These are phyloP conservation scores for Bjerkandera adusta DNA, from an alignment of 1,284 basidiomycete genomes.

Conservation along the genomic window DNA sequence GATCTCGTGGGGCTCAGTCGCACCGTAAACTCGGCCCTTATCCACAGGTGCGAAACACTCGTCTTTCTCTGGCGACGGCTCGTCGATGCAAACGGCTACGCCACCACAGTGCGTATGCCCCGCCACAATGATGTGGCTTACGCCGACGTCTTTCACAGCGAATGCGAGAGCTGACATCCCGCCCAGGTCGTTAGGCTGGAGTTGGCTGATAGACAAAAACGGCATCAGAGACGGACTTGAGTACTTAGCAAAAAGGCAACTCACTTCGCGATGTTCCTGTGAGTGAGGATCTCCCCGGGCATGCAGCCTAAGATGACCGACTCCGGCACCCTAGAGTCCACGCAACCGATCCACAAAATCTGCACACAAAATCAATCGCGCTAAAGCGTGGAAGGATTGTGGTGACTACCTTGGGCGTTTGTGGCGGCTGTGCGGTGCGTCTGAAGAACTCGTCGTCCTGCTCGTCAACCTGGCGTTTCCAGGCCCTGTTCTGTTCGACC, in stretches of 20 bases:
- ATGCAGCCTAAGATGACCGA: conserved; percentile 43
- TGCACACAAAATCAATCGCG: too few species aligned
- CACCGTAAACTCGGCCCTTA: neutral
- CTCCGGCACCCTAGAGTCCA: conserved; percentile 59
- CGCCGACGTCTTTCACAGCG: conserved; percentile 30
- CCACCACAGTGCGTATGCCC: conserved; percentile 38
- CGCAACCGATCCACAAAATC: conserved; percentile 53
- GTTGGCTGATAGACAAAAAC: conserved; percentile 7
- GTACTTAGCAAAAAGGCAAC: too few species aligned
- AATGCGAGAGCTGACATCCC: conserved; percentile 27
- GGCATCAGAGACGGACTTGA: too few species aligned
- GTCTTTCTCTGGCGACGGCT: neutral
- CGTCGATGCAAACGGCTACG: conserved; percentile 38
- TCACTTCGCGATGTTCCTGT: conserved; percentile 54
- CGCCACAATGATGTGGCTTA: conserved; percentile 36
- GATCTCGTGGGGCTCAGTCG: conserved; percentile 10
- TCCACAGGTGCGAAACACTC: neutral
- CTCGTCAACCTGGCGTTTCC: neutral
- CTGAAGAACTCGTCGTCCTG: conserved; percentile 1
- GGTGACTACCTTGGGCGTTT: conserved; percentile 2
- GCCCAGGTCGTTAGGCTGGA: conserved; percentile 7
- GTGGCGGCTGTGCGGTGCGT: neutral
- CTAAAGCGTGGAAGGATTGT: too few species aligned
- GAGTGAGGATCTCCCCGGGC: conserved; percentile 65
- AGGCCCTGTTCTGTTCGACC: conserved; percentile 2